A percentile compares a stretch with the other conserved stretches of the same genome.
These are phyloP conservation scores for Luzula sylvatica DNA, from an alignment of 176 grass and related monocot genomes.

Conservation along the genomic window DNA sequence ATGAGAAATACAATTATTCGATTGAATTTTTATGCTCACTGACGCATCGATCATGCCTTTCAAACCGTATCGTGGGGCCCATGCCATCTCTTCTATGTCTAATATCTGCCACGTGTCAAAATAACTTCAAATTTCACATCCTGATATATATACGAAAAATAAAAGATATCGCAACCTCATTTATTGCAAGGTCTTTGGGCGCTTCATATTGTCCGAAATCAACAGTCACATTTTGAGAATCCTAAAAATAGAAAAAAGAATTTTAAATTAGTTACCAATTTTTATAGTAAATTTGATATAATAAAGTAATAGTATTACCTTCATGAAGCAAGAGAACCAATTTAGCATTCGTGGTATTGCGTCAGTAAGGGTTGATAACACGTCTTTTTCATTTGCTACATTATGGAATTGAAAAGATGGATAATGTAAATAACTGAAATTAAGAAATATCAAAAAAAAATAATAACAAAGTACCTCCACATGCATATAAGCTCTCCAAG, in stretches of 20 bases:
- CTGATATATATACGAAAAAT: slow-evolving; percentile 19
- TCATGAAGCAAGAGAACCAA: slow-evolving; percentile 59
- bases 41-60: slow-evolving; percentile 93
- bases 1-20: slow-evolving; percentile 24
- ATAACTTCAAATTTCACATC: slow-evolving; percentile 18
- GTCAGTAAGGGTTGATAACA: slow-evolving; percentile 46
- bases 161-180: slow-evolving; percentile 47
- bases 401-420: slow-evolving; percentile 8
- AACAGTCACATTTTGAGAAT: slow-evolving; percentile 32
- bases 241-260: slow-evolving; percentile 43
- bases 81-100: slow-evolving; percentile 98
- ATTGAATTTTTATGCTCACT: slow-evolving; percentile 47
- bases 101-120: slow-evolving; percentile 46
- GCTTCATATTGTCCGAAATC: slow-evolving; percentile 64
- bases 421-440: slow-evolving; percentile 13
- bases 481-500: slow-evolving; percentile 78
- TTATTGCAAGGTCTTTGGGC: slow-evolving; percentile 43
- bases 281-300: not conserved
- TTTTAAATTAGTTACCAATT: slow-evolving; percentile 6
- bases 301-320: slow-evolving; percentile 25
- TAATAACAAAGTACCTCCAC: slow-evolving; percentile 41
- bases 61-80: slow-evolving; percentile 86
- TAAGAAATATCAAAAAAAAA: not conserved
- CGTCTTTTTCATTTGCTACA: slow-evolving; percentile 56
- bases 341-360: slow-evolving; percentile 67